phyloP scores from a whole-genome alignment of 2,329 filamentous ascomycete genomes.

The Alternaria consortialis region DNA sequence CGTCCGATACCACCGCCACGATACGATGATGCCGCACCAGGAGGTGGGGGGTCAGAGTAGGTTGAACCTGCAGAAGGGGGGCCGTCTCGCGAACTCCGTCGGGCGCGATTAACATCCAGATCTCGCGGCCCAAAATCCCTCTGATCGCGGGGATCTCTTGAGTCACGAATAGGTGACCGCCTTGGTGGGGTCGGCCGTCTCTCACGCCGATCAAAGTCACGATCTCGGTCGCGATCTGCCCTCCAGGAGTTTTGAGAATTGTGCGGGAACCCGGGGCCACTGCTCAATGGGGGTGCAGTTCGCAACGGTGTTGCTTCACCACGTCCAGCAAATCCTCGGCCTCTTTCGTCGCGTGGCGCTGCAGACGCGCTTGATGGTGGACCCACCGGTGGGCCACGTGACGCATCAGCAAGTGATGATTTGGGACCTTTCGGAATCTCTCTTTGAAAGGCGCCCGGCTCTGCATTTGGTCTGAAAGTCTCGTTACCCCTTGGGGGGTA shows the following conservation, averaged over 20 bases:
- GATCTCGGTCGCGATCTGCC: slow-evolving; percentile 61
- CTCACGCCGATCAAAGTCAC: slow-evolving; percentile 63
- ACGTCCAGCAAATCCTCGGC: slow-evolving; percentile 66
- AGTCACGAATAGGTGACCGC: slow-evolving; percentile 68
- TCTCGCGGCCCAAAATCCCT: slow-evolving; percentile 69
- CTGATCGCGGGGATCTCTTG: slow-evolving; percentile 68
- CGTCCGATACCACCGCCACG: slow-evolving; percentile 63
- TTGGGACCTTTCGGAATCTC: slow-evolving; percentile 86
- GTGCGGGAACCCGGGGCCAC: slow-evolving; percentile 30
- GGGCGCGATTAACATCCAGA: slow-evolving; percentile 71
- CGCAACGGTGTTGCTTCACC: slow-evolving; percentile 70
- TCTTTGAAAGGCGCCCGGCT: slow-evolving; percentile 41
- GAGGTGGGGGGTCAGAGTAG: slow-evolving; percentile 70
- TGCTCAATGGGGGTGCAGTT: slow-evolving; percentile 62
- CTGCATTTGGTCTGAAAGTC: slow-evolving; percentile 38
- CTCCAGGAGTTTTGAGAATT: slow-evolving; percentile 62
- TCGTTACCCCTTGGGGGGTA: slow-evolving; percentile 61
- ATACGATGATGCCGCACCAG: slow-evolving; percentile 62
- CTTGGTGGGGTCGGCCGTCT: slow-evolving; percentile 69
- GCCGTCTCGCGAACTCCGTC: slow-evolving; percentile 76
- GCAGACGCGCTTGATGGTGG: slow-evolving; percentile 43
- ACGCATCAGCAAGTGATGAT: slow-evolving; percentile 75
- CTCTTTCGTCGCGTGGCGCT: slow-evolving; percentile 63
- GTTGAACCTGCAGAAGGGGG: slow-evolving; percentile 76
- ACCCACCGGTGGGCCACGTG: slow-evolving; percentile 50